A percentile compares a stretch with the other conserved stretches of the same genome.
Evolutionary conservation across 2,329 filamentous ascomycete species (phyloP).

Genomic region (Biscogniauxia mediterranea): DNA sequence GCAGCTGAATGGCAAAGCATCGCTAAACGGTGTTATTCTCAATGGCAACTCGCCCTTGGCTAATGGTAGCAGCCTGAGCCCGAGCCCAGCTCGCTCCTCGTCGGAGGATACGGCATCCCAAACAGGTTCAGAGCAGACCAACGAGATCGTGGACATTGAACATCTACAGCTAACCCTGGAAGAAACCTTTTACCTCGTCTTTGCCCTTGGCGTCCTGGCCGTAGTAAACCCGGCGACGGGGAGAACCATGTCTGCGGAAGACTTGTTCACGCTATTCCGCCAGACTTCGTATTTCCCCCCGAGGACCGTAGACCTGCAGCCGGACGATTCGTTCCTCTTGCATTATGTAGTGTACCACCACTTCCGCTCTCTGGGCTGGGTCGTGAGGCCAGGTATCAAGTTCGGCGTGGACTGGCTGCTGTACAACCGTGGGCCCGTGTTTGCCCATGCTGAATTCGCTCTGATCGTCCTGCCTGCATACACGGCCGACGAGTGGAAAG

Average conservation of each 20-base stretch:
- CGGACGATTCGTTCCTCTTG: conserved; percentile 82
- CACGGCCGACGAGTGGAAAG: conserved; percentile 69
- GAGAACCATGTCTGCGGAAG: conserved; percentile 46
- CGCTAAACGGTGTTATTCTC: conserved; percentile 3
- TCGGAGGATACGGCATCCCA: conserved; percentile 1
- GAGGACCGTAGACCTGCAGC: conserved; percentile 48
- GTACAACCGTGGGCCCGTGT: conserved; percentile 89
- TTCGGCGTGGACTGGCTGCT: conserved; percentile 95
- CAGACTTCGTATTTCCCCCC: conserved; percentile 69
- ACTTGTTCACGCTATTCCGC: conserved; percentile 67
- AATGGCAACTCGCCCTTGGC: conserved; percentile 17
- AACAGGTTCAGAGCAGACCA: not conserved
- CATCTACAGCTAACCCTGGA: conserved; percentile 90
- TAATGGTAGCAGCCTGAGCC: conserved; percentile 8
- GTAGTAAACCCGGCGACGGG: conserved; percentile 53
- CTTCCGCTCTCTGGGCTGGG: conserved; percentile 93
- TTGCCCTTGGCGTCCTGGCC: conserved; percentile 71
- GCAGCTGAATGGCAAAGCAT: conserved; percentile 22
- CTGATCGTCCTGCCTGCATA: conserved; percentile 83
- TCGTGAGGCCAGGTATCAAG: conserved; percentile 87
- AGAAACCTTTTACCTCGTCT: conserved; percentile 88
- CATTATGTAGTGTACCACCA: conserved; percentile 93
- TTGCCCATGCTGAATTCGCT: conserved; percentile 92
- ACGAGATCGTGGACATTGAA: conserved; percentile 57
- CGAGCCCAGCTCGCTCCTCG: conserved; percentile 3